Evolutionary conservation across 169 alveolate species (phyloP).

Genomic region (Cryptosporidium bovis): DNA sequence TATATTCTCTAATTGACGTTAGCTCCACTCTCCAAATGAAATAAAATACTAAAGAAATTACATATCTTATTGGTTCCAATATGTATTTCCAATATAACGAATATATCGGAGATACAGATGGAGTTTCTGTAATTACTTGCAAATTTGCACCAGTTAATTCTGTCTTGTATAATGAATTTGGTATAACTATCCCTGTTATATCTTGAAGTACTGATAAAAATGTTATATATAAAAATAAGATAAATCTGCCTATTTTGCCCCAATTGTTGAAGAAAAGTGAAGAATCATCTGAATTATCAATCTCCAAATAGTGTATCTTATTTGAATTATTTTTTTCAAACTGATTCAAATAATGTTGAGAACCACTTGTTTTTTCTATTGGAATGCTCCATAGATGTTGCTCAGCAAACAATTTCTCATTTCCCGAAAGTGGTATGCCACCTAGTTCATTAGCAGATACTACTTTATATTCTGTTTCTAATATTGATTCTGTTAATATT

Average conservation of each 20-base stretch:
- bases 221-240: slow-evolving; percentile 22
- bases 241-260: slow-evolving; percentile 60
- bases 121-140: slow-evolving; percentile 51
- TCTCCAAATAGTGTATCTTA: slow-evolving; percentile 6
- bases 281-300: slow-evolving; percentile 21
- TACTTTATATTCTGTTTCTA: slow-evolving; percentile 57
- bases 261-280: slow-evolving; percentile 53
- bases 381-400: slow-evolving; percentile 65
- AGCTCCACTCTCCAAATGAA: slow-evolving; percentile 42
- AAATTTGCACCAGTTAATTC: slow-evolving; percentile 34
- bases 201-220: slow-evolving; percentile 41
- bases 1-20: slow-evolving; percentile 27
- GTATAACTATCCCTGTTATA: slow-evolving; percentile 54
- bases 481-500: slow-evolving; percentile 29
- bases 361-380: neutral
- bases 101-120: slow-evolving; percentile 30
- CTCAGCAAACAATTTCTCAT: slow-evolving; percentile 54
- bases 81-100: slow-evolving; percentile 70
- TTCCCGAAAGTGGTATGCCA: slow-evolving; percentile 58
- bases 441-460: slow-evolving; percentile 42
- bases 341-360: neutral
- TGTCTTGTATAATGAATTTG: slow-evolving; percentile 53
- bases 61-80: slow-evolving; percentile 32
- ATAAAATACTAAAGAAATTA: slow-evolving; percentile 33
- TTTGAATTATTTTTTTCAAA: neutral